phyloP scores from a whole-genome alignment of 306 rosid genomes.

The Cajanus cajan region DNA sequence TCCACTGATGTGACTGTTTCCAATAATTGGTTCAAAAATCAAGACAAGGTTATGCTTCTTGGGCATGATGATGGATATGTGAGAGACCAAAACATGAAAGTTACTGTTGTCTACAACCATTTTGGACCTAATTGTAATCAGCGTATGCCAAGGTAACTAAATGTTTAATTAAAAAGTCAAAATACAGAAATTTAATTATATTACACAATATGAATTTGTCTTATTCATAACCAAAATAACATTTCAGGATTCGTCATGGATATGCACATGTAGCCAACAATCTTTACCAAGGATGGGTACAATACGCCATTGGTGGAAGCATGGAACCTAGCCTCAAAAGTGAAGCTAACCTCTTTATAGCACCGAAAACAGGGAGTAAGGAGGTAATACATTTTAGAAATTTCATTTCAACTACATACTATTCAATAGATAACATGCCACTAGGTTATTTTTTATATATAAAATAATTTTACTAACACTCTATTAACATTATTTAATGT shows the following conservation, averaged over 20 bases:
- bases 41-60: neutral
- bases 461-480: neutral
- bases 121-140: neutral
- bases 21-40: neutral
- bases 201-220: neutral
- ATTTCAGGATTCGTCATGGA: neutral
- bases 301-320: neutral
- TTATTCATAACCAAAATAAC: neutral
- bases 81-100: neutral
- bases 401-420: neutral
- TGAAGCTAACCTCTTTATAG: neutral
- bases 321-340: neutral
- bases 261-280: neutral
- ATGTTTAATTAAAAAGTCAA: neutral
- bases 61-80: neutral
- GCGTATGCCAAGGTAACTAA: neutral
- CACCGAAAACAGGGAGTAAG: neutral
- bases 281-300: neutral
- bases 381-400: neutral
- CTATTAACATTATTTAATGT: neutral
- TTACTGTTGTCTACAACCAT: neutral
- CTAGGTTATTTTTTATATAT: neutral
- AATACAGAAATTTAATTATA: neutral
- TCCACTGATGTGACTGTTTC: neutral
- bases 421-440: neutral